Percentiles rank a stretch among this genome's conserved stretches.
Conservation (phyloP, 192 early-diverging fungal genomes). For the Geranomyces michiganensis region DNA sequence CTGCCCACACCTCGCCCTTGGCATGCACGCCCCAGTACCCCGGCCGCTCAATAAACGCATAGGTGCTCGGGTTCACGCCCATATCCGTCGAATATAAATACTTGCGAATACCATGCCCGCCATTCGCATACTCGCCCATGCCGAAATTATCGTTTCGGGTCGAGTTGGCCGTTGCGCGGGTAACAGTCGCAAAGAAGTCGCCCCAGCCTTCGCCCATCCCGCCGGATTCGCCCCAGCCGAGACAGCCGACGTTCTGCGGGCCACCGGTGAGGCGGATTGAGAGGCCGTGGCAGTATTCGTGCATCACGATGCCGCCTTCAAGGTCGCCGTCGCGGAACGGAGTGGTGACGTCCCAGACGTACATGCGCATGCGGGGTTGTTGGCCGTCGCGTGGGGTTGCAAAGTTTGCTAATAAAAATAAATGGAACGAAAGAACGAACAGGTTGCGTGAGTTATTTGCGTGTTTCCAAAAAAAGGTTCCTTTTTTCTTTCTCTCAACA, state of each 20-base stretch:
- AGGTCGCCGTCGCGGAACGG: conserved; percentile 85
- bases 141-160: conserved; percentile 63
- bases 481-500: too few species aligned
- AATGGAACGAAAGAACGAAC: too few species aligned
- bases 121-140: conserved; percentile 84
- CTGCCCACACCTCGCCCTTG: conserved; percentile 93
- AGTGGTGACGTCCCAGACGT: conserved; percentile 78
- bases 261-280: conserved; percentile 91
- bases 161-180: conserved; percentile 61
- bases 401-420: conserved; percentile 72
- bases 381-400: conserved; percentile 94
- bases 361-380: conserved; percentile 92
- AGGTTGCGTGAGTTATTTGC: too few species aligned
- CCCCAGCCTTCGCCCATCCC: conserved; percentile 92
- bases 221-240: conserved; percentile 85
- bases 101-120: conserved; percentile 85
- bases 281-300: conserved; percentile 94
- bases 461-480: too few species aligned
- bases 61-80: conserved; percentile 79
- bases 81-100: conserved; percentile 81
- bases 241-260: conserved; percentile 84
- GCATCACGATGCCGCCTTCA: conserved; percentile 89
- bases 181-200: conserved; percentile 84
- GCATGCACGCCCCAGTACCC: conserved; percentile 92
- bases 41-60: conserved; percentile 72